phyloP scores from a whole-genome alignment of 495 filamentous ascomycete species.

The Daldinia childiae region DNA sequence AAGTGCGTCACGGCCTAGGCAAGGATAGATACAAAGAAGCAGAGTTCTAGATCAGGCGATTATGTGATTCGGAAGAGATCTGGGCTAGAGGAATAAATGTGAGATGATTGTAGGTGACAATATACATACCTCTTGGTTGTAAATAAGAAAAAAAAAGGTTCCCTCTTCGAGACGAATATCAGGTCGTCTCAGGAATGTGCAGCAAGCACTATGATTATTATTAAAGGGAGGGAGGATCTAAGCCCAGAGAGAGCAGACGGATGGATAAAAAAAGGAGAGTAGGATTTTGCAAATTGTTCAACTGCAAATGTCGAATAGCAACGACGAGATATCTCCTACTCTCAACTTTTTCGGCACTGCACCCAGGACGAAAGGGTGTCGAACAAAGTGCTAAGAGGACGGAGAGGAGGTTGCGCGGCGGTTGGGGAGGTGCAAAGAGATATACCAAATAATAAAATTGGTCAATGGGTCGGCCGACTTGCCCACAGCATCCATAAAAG shows the following conservation, averaged over 20 bases:
- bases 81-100: slow-evolving; percentile 14
- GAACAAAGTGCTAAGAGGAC: slow-evolving; percentile 34
- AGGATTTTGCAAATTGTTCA: neutral
- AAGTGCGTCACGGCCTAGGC: slow-evolving; percentile 24
- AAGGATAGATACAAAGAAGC: slow-evolving; percentile 33
- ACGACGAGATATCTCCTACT: slow-evolving; percentile 26
- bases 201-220: slow-evolving; percentile 25
- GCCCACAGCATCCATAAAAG: slow-evolving; percentile 22
- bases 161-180: slow-evolving; percentile 14
- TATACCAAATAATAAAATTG: slow-evolving; percentile 45
- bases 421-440: slow-evolving; percentile 32
- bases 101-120: slow-evolving; percentile 7
- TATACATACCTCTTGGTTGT: slow-evolving; percentile 34
- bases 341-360: slow-evolving; percentile 34
- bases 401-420: slow-evolving; percentile 29
- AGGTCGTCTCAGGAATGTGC: slow-evolving; percentile 37
- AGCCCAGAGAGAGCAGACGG: slow-evolving; percentile 7
- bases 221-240: slow-evolving; percentile 13
- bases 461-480: slow-evolving; percentile 26
- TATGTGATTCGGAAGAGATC: neutral
- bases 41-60: slow-evolving; percentile 8
- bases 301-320: slow-evolving; percentile 8
- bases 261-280: neutral
- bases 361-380: slow-evolving; percentile 35
- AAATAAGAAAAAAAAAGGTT: neutral